Evolutionary conservation across 2,329 filamentous ascomycete genomes (phyloP).

Genomic region (Fulvia fulva): DNA sequence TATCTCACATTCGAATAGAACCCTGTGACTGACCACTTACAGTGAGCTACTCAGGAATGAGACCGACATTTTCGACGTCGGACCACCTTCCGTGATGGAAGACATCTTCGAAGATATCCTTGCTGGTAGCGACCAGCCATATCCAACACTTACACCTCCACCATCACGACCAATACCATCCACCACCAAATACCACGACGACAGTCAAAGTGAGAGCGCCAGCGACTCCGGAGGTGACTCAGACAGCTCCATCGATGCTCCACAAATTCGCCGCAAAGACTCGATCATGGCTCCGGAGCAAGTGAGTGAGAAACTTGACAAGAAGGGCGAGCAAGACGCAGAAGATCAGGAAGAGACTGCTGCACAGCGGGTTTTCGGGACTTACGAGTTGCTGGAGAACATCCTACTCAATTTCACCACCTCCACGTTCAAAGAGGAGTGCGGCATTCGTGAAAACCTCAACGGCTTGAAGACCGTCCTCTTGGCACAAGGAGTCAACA

Average conservation of each 20-base stretch:
- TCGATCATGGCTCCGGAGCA: neutral
- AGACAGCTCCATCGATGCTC: neutral
- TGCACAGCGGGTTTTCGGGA: constrained; percentile 5
- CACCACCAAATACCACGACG: neutral
- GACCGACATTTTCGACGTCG: neutral
- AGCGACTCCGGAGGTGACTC: neutral
- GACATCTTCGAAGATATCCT: neutral
- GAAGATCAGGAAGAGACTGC: neutral
- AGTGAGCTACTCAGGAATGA: neutral
- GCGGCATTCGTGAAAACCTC: neutral
- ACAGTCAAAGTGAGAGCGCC: neutral
- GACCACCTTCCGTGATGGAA: neutral
- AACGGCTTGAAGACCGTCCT: constrained; percentile 1
- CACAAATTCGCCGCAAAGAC: neutral
- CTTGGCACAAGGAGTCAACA: constrained; percentile 6
- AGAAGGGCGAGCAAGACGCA: neutral
- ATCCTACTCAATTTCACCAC: constrained; percentile 6
- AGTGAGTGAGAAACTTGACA: too few relatives aligned
- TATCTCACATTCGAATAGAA: neutral
- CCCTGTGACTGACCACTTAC: neutral
- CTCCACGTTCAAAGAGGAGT: too few relatives aligned
- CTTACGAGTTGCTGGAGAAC: constrained; percentile 13
- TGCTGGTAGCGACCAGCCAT: neutral
- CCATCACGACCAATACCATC: too few relatives aligned
- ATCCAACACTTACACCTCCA: neutral